Percentiles rank a stretch among this genome's conserved stretches.
These are phyloP conservation scores for Neurospora africana DNA, from an alignment of 495 filamentous ascomycete genomes.

Conservation along the genomic window DNA sequence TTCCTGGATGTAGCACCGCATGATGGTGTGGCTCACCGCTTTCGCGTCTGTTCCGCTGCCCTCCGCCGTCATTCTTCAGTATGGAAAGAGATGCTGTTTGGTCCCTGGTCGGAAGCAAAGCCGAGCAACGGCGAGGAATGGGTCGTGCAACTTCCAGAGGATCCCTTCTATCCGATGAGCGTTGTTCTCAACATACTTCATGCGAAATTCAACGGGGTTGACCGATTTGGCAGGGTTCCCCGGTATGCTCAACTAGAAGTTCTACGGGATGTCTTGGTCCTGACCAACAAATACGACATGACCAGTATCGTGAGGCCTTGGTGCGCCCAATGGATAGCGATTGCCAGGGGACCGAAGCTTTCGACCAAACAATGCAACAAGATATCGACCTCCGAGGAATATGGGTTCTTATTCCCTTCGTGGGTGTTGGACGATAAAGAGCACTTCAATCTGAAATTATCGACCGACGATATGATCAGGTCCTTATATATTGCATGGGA, in stretches of 20 bases:
- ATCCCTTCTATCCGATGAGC: not conserved
- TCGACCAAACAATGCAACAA: too few species aligned
- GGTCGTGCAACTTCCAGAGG: conserved; percentile 20
- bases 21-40: not conserved
- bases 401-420: too few species aligned
- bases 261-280: conserved; percentile 13
- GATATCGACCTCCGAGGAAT: too few species aligned
- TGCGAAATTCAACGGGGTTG: conserved; percentile 1
- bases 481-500: not conserved
- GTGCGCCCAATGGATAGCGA: conserved; percentile 9
- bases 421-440: too few species aligned
- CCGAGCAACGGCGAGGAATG: conserved; percentile 6
- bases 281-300: conserved; percentile 22
- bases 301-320: conserved; percentile 13
- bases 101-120: conserved; percentile 17
- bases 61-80: conserved; percentile 15
- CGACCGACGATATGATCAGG: not conserved
- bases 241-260: not conserved
- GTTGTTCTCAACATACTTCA: conserved; percentile 18
- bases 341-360: too few species aligned
- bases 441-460: not conserved
- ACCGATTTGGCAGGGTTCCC: not conserved
- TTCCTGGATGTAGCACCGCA: not conserved
- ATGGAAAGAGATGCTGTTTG: conserved; percentile 21
- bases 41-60: too few species aligned